These are phyloP conservation scores for Xylaria polymorpha DNA, from an alignment of 2,329 filamentous ascomycete genomes.

Conservation along the genomic window DNA sequence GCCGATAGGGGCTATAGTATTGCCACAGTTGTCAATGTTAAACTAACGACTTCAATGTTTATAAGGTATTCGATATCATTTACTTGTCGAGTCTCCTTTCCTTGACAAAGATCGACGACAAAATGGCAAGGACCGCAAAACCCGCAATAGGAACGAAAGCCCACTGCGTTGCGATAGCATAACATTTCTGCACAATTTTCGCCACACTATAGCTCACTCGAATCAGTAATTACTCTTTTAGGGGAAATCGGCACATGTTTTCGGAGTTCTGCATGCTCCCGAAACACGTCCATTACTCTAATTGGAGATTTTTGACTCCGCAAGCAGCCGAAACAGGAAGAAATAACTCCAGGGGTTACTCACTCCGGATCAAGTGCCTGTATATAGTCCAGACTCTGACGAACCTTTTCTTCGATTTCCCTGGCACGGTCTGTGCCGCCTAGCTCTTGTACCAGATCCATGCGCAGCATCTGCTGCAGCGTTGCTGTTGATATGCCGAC, in stretches of 20 bases:
- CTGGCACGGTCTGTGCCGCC: slow-evolving; percentile 67
- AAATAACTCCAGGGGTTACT: too few species aligned
- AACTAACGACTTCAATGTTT: not conserved
- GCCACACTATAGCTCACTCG: too few species aligned
- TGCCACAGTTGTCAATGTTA: not conserved
- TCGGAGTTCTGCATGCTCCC: too few species aligned
- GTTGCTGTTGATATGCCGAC: slow-evolving; percentile 77
- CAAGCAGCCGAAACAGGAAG: too few species aligned
- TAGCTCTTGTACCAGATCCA: slow-evolving; percentile 64
- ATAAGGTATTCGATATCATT: not conserved
- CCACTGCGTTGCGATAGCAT: slow-evolving; percentile 61
- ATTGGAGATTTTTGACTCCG: too few species aligned
- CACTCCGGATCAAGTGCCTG: slow-evolving; percentile 70
- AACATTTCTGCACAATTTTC: slow-evolving; percentile 72
- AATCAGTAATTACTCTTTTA: too few species aligned
- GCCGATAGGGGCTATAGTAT: not conserved
- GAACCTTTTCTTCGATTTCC: slow-evolving; percentile 74
- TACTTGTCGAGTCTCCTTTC: slow-evolving; percentile 64
- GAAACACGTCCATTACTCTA: too few species aligned
- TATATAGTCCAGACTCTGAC: slow-evolving; percentile 77
- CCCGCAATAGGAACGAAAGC: slow-evolving; percentile 55
- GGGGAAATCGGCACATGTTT: too few species aligned
- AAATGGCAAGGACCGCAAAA: slow-evolving; percentile 54
- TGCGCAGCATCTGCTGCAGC: slow-evolving; percentile 75
- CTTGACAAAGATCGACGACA: slow-evolving; percentile 62